Percentiles rank a stretch among this genome's conserved stretches.
phyloP scores from a whole-genome alignment of 441 rosid genomes.

The Croton setiger region DNA sequence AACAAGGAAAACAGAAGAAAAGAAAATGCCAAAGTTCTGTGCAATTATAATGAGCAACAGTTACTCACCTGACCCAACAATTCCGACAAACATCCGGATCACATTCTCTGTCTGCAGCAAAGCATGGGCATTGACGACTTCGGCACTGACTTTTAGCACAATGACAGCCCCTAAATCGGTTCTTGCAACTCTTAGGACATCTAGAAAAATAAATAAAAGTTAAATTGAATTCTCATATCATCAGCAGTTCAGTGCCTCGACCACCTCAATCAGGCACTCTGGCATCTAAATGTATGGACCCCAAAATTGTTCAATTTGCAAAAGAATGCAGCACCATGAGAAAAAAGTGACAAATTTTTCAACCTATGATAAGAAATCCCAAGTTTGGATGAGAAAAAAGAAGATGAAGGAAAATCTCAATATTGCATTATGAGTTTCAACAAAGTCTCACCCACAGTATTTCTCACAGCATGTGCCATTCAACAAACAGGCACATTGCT shows the following conservation, averaged over 20 bases:
- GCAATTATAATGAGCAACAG: background rate
- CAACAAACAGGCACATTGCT: slow-evolving; percentile 82
- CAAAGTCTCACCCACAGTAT: slow-evolving; percentile 88
- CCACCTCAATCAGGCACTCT: background rate
- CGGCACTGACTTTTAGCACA: slow-evolving; percentile 99
- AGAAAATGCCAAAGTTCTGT: background rate
- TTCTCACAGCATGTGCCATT: slow-evolving; percentile 99
- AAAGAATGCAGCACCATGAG: background rate
- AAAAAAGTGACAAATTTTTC: background rate
- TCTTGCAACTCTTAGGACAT: slow-evolving; percentile 97
- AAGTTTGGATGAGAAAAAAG: background rate
- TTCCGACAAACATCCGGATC: slow-evolving; percentile 99
- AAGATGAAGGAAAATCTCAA: slow-evolving; percentile 2
- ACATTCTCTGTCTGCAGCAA: slow-evolving; percentile 99
- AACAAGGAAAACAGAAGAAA: background rate
- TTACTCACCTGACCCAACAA: slow-evolving; percentile 94
- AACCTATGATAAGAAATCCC: background rate
- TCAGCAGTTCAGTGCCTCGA: background rate
- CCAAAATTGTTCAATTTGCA: slow-evolving; percentile 6
- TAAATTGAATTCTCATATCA: slow-evolving; percentile 20
- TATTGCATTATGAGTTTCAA: background rate
- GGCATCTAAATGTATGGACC: slow-evolving; percentile 7
- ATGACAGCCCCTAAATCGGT: slow-evolving; percentile 98
- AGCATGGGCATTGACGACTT: slow-evolving; percentile 99
- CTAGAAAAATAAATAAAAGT: slow-evolving; percentile 37